Conservation (phyloP, 345 rosid genomes). For the Gossypium bickii region DNA sequence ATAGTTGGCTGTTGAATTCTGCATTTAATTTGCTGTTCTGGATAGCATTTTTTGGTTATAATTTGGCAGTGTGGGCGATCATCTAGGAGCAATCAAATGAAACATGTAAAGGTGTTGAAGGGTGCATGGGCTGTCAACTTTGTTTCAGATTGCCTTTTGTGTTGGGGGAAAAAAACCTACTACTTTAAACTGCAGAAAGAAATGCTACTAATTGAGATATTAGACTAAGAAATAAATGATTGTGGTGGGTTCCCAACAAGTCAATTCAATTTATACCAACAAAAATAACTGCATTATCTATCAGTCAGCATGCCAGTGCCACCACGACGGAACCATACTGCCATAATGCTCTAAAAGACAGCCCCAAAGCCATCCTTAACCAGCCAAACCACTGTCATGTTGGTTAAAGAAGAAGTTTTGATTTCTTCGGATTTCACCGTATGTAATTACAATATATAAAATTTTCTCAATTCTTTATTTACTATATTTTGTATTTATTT, state of each 20-base stretch:
- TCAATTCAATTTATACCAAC: not conserved
- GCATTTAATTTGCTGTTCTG: not conserved
- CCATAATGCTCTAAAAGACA: no score
- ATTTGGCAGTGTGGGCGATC: slow-evolving; percentile 2
- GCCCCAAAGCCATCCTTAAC: no score
- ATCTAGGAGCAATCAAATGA: slow-evolving; percentile 12
- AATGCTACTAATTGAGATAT: not conserved
- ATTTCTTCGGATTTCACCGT: no score
- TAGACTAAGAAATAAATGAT: not conserved
- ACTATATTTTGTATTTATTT: no score
- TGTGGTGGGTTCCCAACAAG: not conserved
- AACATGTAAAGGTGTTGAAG: not conserved
- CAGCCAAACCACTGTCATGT: no score
- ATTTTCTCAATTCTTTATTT: no score
- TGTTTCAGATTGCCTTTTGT: not conserved
- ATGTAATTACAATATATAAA: no score
- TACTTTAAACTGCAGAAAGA: not conserved
- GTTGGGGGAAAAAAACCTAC: not conserved
- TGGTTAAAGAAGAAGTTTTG: no score
- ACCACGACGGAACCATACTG: no score
- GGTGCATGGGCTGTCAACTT: not conserved
- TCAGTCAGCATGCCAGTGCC: no score
- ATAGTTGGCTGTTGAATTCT: no score
- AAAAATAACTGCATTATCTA: no score
- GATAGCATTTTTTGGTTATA: not conserved